These are phyloP conservation scores for Eleusine indica DNA, from an alignment of 176 grass and related monocot genomes.

Conservation along the genomic window DNA sequence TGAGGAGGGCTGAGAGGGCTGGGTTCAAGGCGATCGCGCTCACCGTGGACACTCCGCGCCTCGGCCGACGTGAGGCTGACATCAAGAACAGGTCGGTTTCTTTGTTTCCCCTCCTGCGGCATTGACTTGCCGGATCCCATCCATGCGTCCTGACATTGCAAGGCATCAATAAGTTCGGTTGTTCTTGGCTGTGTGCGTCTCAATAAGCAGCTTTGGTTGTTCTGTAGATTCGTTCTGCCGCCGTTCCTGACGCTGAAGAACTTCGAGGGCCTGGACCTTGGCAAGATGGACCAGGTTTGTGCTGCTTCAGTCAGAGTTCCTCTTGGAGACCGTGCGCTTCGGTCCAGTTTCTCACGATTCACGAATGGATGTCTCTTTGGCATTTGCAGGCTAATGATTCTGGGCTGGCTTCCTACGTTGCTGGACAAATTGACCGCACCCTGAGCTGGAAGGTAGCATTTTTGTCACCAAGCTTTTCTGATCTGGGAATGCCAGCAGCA, in stretches of 20 bases:
- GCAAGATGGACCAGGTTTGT: constrained; percentile 76
- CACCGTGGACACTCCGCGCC: constrained; percentile 82
- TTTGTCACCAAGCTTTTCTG: not conserved
- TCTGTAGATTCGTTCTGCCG: constrained; percentile 71
- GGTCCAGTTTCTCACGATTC: not conserved
- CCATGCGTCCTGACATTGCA: not conserved
- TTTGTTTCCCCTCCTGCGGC: not conserved
- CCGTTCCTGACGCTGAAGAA: constrained; percentile 79
- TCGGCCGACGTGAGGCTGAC: constrained; percentile 82
- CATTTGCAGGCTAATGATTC: constrained; percentile 70
- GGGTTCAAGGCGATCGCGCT: constrained; percentile 97
- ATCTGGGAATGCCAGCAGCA: not conserved
- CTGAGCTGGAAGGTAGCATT: constrained; percentile 81
- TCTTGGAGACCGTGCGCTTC: not conserved
- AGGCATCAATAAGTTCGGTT: not conserved
- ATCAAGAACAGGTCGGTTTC: constrained; percentile 78
- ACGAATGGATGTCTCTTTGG: not conserved
- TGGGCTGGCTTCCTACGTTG: constrained; percentile 79
- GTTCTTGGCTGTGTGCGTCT: not conserved
- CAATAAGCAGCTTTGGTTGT: not conserved
- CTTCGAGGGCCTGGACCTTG: constrained; percentile 78
- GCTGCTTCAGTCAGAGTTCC: not conserved
- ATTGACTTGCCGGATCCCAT: not conserved
- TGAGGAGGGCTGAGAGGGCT: constrained; percentile 78
- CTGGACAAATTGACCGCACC: constrained; percentile 79